phyloP scores from a whole-genome alignment of 352 stramenopile species.

The Phytopythium sindhum region DNA sequence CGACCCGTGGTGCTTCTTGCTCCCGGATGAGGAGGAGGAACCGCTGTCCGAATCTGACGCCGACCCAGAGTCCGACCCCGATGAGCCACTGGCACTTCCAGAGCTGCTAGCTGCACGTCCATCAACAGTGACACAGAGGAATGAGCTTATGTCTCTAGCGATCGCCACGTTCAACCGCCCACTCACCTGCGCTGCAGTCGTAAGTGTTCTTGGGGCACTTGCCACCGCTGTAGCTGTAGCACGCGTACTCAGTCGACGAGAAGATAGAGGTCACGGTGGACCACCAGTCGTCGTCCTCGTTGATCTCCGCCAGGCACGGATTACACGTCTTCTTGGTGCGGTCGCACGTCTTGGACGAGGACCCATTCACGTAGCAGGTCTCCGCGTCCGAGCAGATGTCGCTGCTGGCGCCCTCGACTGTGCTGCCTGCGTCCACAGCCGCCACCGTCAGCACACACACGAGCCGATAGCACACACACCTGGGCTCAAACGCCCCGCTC shows the following conservation, averaged over 20 bases:
- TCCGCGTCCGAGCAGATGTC: conserved; percentile 30
- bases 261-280: conserved; percentile 12
- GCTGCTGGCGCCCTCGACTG: conserved; percentile 13
- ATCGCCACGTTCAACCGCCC: not conserved
- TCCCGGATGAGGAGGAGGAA: conserved; percentile 11
- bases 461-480: not conserved
- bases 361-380: conserved; percentile 47
- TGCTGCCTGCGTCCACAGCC: not conserved
- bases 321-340: conserved; percentile 38
- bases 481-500: not conserved
- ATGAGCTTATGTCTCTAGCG: not conserved
- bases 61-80: conserved; percentile 10
- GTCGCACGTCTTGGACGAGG: conserved; percentile 41
- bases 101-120: conserved; percentile 13
- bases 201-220: conserved; percentile 37
- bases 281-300: conserved; percentile 20
- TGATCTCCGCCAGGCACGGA: conserved; percentile 30
- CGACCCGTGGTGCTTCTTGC: conserved; percentile 7
- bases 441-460: not conserved
- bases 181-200: conserved; percentile 27
- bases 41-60: conserved; percentile 13
- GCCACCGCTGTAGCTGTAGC: conserved; percentile 30
- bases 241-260: conserved; percentile 38
- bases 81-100: conserved; percentile 12
- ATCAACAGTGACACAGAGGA: not conserved